Evolutionary conservation across 2,329 filamentous ascomycete species (phyloP).

Genomic region (Hortaea werneckii): DNA sequence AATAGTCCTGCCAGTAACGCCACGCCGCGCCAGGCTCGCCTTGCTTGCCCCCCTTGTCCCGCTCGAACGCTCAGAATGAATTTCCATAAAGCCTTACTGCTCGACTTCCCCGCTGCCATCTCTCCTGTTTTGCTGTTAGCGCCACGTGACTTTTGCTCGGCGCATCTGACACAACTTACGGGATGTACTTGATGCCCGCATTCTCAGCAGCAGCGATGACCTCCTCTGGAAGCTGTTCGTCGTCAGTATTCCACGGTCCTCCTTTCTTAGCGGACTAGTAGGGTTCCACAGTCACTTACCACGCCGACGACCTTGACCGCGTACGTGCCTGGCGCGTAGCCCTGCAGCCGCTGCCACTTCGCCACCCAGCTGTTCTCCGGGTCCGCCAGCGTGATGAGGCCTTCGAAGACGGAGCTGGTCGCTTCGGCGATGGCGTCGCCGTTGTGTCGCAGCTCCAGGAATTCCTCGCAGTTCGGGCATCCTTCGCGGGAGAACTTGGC

Average conservation of each 20-base stretch:
- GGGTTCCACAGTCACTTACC: slow-evolving; percentile 29
- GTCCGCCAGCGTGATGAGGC: slow-evolving; percentile 74
- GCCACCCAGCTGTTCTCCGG: slow-evolving; percentile 86
- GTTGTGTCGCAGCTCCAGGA: slow-evolving; percentile 66
- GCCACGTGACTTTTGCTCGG: not conserved
- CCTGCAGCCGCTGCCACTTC: slow-evolving; percentile 88
- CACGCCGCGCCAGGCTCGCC: too few species aligned
- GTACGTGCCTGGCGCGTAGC: slow-evolving; percentile 81
- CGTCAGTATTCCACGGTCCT: slow-evolving; percentile 5
- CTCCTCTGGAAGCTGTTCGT: slow-evolving; percentile 45
- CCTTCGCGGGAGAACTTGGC: slow-evolving; percentile 79
- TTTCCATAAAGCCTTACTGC: slow-evolving; percentile 1
- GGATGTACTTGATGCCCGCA: slow-evolving; percentile 51
- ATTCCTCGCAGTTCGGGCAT: slow-evolving; percentile 93
- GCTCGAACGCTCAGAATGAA: slow-evolving; percentile 3
- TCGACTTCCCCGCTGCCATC: slow-evolving; percentile 15
- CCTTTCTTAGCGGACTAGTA: not conserved
- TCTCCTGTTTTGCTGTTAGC: slow-evolving; percentile 6
- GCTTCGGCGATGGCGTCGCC: slow-evolving; percentile 79
- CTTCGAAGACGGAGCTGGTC: slow-evolving; percentile 94
- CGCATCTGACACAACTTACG: slow-evolving; percentile 30
- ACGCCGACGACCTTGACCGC: slow-evolving; percentile 89
- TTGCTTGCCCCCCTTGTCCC: not conserved
- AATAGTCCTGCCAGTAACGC: too few species aligned
- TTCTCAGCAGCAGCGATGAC: slow-evolving; percentile 46